A percentile compares a stretch with the other conserved stretches of the same genome.
Conservation (phyloP, 1,284 basidiomycete genomes). For the Thelephora terrestris region DNA sequence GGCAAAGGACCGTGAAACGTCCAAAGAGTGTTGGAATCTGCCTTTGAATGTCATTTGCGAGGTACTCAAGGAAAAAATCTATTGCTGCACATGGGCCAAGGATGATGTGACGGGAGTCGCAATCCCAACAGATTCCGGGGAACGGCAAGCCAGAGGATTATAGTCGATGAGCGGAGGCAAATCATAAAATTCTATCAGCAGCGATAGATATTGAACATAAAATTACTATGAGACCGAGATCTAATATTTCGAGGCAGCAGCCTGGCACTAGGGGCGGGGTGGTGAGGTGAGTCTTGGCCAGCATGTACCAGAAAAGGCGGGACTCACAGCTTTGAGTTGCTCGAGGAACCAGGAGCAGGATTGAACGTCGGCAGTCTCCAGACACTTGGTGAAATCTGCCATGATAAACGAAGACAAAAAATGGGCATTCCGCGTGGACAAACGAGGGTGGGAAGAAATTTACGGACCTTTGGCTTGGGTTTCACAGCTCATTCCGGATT, state of each 20-base stretch:
- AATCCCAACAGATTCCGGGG: too few species aligned
- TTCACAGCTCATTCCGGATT: slow-evolving; percentile 44
- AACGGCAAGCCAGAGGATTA: too few species aligned
- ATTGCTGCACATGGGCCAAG: too few species aligned
- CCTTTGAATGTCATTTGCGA: too few species aligned
- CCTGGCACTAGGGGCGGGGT: slow-evolving; percentile 49
- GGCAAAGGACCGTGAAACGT: too few species aligned
- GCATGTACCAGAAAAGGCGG: neutral
- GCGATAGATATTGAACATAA: too few species aligned
- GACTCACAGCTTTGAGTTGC: slow-evolving; percentile 70
- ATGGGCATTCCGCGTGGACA: neutral
- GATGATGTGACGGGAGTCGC: too few species aligned
- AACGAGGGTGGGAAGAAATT: slow-evolving; percentile 2
- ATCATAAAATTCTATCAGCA: too few species aligned
- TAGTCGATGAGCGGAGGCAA: too few species aligned
- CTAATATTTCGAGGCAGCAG: slow-evolving; percentile 59
- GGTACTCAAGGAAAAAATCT: too few species aligned
- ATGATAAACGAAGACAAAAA: slow-evolving; percentile 4
- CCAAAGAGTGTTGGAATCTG: too few species aligned
- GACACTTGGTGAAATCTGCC: slow-evolving; percentile 65
- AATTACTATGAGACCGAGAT: neutral
- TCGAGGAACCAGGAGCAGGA: slow-evolving; percentile 79
- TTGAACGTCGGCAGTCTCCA: slow-evolving; percentile 66
- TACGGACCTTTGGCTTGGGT: slow-evolving; percentile 59
- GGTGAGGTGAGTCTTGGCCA: slow-evolving; percentile 7